Evolutionary conservation across 2,329 filamentous ascomycete species (phyloP), one percentile per base, ranked within the genome.

Genomic region (Parafenestella ontariensis): DNA sequence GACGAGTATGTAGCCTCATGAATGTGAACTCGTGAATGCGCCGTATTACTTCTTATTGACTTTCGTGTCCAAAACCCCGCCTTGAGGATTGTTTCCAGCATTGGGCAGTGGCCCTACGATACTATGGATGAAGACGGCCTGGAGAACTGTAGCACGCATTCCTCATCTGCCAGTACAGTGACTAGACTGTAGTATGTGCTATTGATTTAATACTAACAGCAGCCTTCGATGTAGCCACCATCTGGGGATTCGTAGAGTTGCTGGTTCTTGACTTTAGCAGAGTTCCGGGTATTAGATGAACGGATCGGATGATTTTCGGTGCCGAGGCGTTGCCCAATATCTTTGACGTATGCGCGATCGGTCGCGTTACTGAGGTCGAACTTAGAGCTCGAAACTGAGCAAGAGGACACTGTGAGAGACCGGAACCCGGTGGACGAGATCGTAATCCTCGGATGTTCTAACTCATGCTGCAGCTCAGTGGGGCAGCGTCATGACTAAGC

Each of bases 1-100:
- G 1, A 86, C 82, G 0, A 85, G 85, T 10, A 86, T 78, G 20
- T 84, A 78, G 0, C 85, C 85, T 3, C 78, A 80, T 0, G 85
- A 85, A 54, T 85, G 87, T 0, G 79, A 76, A 65, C 82, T 81
- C 3, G 80, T 73, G 65, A 87, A 87, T 0, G 82, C 79, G 69
- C 86, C 81, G 58, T 83, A 87, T 64, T 84, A 86, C 84, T 85
- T 87, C 11, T 82, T 73, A 0, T 82, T 82, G 11, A 77, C 66
- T 0, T 78, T 76, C 0, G 82, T 84, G 47, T 83, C 73, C 4
- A 87, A 77, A 1, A 87, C 71, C 18, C 82, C 81, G 1, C 85
- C 85, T 65, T 88, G 85, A 59, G 86, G 82, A 0, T 81, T 78
- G 3, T 70, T 73, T 4, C 80, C 82, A 1, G 78, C 79, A 15